Evolutionary conservation across 106 monocot genomes (phyloP).

Genomic region (Vanilla planifolia): DNA sequence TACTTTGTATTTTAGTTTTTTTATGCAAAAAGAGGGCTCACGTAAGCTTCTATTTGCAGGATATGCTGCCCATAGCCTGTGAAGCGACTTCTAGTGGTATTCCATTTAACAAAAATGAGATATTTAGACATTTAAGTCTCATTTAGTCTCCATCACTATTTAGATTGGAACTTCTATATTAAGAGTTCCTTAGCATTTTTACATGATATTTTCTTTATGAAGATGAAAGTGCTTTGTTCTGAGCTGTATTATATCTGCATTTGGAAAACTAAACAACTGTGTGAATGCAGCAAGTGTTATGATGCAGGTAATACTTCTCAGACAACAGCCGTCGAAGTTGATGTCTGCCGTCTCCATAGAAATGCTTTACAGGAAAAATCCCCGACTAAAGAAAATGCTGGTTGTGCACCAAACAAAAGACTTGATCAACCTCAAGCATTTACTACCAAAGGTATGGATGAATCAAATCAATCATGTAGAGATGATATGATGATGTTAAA

Average conservation of each 20-base stretch:
- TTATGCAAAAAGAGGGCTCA: slow-evolving; percentile 2
- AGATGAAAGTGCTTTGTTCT: too few relatives aligned
- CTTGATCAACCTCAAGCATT: slow-evolving; percentile 1
- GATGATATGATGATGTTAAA: slow-evolving; percentile 66
- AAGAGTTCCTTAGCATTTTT: too few relatives aligned
- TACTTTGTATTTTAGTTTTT: background rate
- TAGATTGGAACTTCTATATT: too few relatives aligned
- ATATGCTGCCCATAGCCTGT: slow-evolving; percentile 12
- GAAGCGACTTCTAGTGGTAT: slow-evolving; percentile 8
- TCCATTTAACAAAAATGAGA: too few relatives aligned
- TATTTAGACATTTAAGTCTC: too few relatives aligned
- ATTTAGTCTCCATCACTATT: too few relatives aligned
- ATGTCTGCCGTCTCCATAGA: background rate
- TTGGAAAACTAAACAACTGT: too few relatives aligned
- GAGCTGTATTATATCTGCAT: too few relatives aligned
- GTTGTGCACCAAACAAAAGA: background rate
- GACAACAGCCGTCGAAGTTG: background rate
- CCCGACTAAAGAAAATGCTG: background rate
- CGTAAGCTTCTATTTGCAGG: slow-evolving; percentile 27
- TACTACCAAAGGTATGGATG: background rate
- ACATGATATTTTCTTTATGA: too few relatives aligned
- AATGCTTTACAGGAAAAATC: background rate
- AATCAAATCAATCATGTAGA: slow-evolving; percentile 2
- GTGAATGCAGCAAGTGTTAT: background rate
- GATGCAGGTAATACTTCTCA: slow-evolving; percentile 20